Base-by-base conservation (phyloP, 768 basidiomycete species). In the Rossbeevera mucosa region DNA sequence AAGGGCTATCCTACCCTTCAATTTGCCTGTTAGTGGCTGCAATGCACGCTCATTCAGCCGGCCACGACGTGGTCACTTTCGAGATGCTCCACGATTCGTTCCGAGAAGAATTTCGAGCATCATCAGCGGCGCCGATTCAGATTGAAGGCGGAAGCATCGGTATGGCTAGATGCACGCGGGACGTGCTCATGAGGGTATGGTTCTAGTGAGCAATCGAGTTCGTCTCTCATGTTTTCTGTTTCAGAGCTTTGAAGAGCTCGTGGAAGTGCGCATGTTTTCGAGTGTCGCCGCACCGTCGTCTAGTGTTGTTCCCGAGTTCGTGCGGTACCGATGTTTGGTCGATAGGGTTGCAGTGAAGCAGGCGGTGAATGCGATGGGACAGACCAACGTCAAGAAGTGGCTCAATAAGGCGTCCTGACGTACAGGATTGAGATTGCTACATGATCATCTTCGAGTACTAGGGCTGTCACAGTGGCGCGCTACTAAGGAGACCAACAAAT, bases 41-140 rank as follows among this genome's bases (percentile, higher is more conserved):
- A 13, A 78, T 84, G 61, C 94, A 96, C 63, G 76, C 83, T 4
- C 72, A 82, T 22, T 85, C 83, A 9, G 81, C 82, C 6, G 94
- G 94, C 0, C 86, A 93, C 53, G 76, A 86, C 18, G 72, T 72
- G 13, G 84, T 96, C 69, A 97, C 90, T 26, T 95, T 98, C 64
- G 91, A 94, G 61, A 92, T 94, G 85, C 78, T 95, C 7, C 78
- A 87, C 55, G 88, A 91, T 48, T 75, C 77, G 28, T 93, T 94
- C 65, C 80, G 82, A 20, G 80, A 84, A 55, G 87, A 90, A 68
- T 78, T 88, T 18, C 82, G 85, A 20, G 76, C 82, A 20, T 86
- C 88, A 6, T 75, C 77, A 9, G 80, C 85, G 7, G 88, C 88
- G 0, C 90, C 91, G 1, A 80, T 92, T 18, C 83, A 85, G 47